Percentiles rank a stretch among this genome's conserved stretches.
Evolutionary conservation across 352 stramenopile species (phyloP).

Genomic region (Thalassiosira ordinaria): DNA sequence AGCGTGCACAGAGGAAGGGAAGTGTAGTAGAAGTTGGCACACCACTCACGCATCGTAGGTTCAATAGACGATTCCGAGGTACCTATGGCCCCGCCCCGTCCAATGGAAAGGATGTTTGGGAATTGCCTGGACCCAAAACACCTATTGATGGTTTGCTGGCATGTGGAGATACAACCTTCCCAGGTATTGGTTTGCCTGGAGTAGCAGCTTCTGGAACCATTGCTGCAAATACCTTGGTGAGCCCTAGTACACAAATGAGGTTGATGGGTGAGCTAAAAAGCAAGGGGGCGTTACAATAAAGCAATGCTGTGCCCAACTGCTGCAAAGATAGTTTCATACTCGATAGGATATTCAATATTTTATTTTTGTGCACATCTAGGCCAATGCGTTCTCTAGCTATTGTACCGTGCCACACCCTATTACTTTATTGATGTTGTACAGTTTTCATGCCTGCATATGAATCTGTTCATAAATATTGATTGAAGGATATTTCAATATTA

Average conservation of each 20-base stretch:
- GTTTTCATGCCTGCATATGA: too few species aligned
- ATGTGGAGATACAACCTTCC: constrained; percentile 74
- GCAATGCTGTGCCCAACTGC: neutral
- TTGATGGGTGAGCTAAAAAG: constrained; percentile 72
- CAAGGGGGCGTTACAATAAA: constrained; percentile 64
- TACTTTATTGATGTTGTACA: too few species aligned
- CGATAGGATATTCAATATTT: too few species aligned
- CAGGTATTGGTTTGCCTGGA: constrained; percentile 60
- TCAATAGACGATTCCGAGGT: constrained; percentile 80
- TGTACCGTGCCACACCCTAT: too few species aligned
- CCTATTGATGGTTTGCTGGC: constrained; percentile 66
- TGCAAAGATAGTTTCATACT: too few species aligned
- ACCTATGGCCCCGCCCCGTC: too few species aligned
- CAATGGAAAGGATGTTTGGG: constrained; percentile 71
- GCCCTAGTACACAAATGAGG: constrained; percentile 55
- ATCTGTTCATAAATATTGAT: too few species aligned
- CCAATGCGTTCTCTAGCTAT: too few species aligned
- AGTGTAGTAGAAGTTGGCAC: constrained; percentile 71
- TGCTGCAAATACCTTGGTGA: constrained; percentile 78
- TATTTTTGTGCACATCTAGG: too few species aligned
- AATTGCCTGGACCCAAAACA: constrained; percentile 65
- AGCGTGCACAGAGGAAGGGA: constrained; percentile 65
- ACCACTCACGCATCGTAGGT: constrained; percentile 87
- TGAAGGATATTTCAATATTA: too few species aligned
- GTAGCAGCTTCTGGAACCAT: constrained; percentile 81